Evolutionary conservation across 305 asterid species (phyloP).

Genomic region (Fraxinus ornus): DNA sequence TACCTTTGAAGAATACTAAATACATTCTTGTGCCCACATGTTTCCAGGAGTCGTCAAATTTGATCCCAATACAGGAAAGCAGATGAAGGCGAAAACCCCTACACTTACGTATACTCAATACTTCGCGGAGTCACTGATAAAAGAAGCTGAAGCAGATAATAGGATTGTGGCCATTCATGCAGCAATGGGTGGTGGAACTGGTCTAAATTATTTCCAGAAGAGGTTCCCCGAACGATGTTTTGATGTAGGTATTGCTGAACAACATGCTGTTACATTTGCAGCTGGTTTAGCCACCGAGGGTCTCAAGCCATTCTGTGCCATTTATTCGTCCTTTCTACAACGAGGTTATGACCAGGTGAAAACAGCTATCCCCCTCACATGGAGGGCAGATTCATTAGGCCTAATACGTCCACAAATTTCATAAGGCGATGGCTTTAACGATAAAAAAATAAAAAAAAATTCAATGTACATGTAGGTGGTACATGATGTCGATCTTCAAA

Average conservation of each 20-base stretch:
- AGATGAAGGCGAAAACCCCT: constrained; percentile 31
- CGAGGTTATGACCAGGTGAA: constrained; percentile 67
- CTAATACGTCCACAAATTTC: background rate
- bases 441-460: background rate
- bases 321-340: constrained; percentile 67
- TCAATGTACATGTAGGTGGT: constrained; percentile 40
- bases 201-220: constrained; percentile 57
- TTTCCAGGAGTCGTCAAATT: constrained; percentile 58
- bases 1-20: background rate
- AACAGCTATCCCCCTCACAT: background rate
- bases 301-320: constrained; percentile 65
- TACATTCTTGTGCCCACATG: background rate
- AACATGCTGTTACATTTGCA: constrained; percentile 71
- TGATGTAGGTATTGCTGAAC: constrained; percentile 77
- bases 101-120: constrained; percentile 55
- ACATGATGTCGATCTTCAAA: constrained; percentile 74
- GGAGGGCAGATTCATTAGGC: background rate
- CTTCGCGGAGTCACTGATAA: constrained; percentile 54
- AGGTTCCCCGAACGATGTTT: constrained; percentile 58
- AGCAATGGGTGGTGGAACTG: constrained; percentile 83
- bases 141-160: constrained; percentile 57
- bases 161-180: constrained; percentile 65
- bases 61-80: constrained; percentile 54
- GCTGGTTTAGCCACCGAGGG: constrained; percentile 70
- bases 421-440: background rate